phyloP scores from a whole-genome alignment of 495 filamentous ascomycete species.

The Neurospora sp. region DNA sequence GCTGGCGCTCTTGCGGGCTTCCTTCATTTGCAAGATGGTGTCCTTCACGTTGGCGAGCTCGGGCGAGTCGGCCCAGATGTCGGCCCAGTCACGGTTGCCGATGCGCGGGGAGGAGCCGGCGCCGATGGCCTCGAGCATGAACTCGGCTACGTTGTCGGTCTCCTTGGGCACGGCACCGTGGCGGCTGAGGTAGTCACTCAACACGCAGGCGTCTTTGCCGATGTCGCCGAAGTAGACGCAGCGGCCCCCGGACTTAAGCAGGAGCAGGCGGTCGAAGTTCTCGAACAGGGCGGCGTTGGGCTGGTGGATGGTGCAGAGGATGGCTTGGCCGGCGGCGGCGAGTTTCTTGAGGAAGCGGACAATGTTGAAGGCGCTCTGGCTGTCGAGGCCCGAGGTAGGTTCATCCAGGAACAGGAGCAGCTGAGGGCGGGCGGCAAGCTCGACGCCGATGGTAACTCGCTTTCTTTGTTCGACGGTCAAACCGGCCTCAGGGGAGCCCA shows the following conservation, averaged over 20 bases:
- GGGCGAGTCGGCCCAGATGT: conserved; percentile 62
- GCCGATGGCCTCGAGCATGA: conserved; percentile 80
- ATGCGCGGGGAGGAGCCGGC: conserved; percentile 64
- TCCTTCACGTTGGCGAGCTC: conserved; percentile 60
- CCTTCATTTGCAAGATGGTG: conserved; percentile 58
- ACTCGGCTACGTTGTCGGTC: conserved; percentile 73
- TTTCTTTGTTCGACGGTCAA: conserved; percentile 87
- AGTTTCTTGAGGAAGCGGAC: conserved; percentile 81
- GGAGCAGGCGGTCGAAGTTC: conserved; percentile 60
- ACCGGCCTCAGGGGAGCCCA: conserved; percentile 66
- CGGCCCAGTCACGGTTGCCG: conserved; percentile 68
- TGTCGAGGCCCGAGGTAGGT: conserved; percentile 81
- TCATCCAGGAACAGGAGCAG: conserved; percentile 85
- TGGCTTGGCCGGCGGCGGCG: conserved; percentile 71
- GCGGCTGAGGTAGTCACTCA: conserved; percentile 37
- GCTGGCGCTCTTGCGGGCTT: conserved; percentile 38
- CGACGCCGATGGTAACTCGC: conserved; percentile 82
- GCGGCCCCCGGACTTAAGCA: conserved; percentile 58
- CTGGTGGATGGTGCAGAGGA: conserved; percentile 90
- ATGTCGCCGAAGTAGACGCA: conserved; percentile 65
- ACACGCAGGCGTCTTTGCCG: conserved; percentile 36
- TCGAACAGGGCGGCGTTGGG: conserved; percentile 80
- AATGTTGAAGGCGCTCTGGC: conserved; percentile 79
- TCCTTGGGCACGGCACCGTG: conserved; percentile 43
- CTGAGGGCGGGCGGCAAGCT: conserved; percentile 76